Percentiles rank a stretch among this genome's conserved stretches.
phyloP scores from a whole-genome alignment of 495 filamentous ascomycete species.

The Oleoguttula mirabilis region DNA sequence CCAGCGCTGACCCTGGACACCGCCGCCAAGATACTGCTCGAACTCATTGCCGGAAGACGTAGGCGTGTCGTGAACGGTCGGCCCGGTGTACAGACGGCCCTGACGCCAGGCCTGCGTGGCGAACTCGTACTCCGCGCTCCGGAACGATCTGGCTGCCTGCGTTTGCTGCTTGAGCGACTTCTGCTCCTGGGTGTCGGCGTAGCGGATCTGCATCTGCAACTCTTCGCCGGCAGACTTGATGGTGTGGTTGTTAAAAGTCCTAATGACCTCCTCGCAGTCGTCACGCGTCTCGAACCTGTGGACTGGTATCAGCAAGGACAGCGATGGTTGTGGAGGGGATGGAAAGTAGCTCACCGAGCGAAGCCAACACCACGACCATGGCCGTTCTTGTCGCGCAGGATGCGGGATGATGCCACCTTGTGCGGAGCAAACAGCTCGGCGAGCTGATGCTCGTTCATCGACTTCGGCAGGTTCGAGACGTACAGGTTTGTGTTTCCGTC shows the following conservation, averaged over 20 bases:
- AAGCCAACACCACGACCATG: constrained; percentile 95
- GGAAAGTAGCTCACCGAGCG: constrained; percentile 83
- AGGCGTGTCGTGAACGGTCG: constrained; percentile 6
- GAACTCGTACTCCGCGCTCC: constrained; percentile 85
- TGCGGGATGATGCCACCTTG: constrained; percentile 78
- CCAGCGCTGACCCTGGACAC: constrained; percentile 17
- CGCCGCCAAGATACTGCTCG: constrained; percentile 17
- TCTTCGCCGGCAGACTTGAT: constrained; percentile 54
- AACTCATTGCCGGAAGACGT: constrained; percentile 13
- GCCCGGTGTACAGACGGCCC: constrained; percentile 11
- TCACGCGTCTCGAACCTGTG: constrained; percentile 75
- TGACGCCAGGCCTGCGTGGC: constrained; percentile 26
- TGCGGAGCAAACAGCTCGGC: constrained; percentile 70
- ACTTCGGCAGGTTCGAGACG: constrained; percentile 83
- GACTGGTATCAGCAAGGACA: not conserved
- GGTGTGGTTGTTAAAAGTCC: constrained; percentile 62
- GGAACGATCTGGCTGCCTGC: constrained; percentile 81
- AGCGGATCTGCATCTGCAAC: constrained; percentile 81
- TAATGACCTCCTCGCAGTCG: constrained; percentile 74
- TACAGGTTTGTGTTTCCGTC: constrained; percentile 86
- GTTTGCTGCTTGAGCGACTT: constrained; percentile 92
- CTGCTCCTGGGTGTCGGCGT: constrained; percentile 90
- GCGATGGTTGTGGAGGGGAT: not conserved
- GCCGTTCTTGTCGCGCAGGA: constrained; percentile 77
- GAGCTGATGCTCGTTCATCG: constrained; percentile 75